These are phyloP conservation scores for Ustilago sp. DNA, from an alignment of 1,284 basidiomycete genomes.

Conservation along the genomic window DNA sequence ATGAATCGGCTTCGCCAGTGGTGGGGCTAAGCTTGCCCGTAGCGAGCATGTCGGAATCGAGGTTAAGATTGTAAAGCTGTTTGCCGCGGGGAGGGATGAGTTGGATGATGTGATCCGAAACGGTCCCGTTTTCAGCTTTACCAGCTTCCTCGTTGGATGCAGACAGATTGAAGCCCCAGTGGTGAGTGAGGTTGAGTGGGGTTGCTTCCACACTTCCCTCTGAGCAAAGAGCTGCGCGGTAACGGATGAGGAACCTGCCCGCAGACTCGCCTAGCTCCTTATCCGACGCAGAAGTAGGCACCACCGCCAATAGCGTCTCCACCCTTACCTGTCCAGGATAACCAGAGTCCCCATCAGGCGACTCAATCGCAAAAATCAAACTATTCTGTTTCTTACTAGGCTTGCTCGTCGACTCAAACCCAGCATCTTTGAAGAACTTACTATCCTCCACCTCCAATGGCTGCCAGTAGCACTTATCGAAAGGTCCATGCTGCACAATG, in stretches of 20 bases:
- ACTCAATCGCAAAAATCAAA: constrained; percentile 54
- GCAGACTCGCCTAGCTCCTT: constrained; percentile 39
- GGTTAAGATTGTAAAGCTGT: constrained; percentile 48
- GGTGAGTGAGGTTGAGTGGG: constrained; percentile 66
- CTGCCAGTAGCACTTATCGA: constrained; percentile 61
- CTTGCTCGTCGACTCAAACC: constrained; percentile 34
- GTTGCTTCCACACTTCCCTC: constrained; percentile 50
- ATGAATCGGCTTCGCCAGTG: constrained; percentile 19
- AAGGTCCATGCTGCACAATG: constrained; percentile 55
- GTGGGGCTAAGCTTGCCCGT: constrained; percentile 46
- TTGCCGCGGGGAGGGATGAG: constrained; percentile 37
- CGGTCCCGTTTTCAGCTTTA: constrained; percentile 44
- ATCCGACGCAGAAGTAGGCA: constrained; percentile 22
- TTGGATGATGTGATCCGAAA: constrained; percentile 49
- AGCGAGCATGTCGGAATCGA: constrained; percentile 49
- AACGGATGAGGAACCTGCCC: constrained; percentile 55
- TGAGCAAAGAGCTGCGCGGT: constrained; percentile 53
- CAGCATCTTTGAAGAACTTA: constrained; percentile 37
- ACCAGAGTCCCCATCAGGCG: constrained; percentile 59
- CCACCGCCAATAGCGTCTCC: constrained; percentile 55
- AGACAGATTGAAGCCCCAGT: constrained; percentile 66
- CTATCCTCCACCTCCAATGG: constrained; percentile 36
- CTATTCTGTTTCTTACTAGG: constrained; percentile 35
- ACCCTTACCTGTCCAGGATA: constrained; percentile 59
- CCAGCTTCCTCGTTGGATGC: constrained; percentile 34